These are phyloP conservation scores for Chrysanthemum seticuspe DNA, from an alignment of 129 eudicot species.

Conservation along the genomic window DNA sequence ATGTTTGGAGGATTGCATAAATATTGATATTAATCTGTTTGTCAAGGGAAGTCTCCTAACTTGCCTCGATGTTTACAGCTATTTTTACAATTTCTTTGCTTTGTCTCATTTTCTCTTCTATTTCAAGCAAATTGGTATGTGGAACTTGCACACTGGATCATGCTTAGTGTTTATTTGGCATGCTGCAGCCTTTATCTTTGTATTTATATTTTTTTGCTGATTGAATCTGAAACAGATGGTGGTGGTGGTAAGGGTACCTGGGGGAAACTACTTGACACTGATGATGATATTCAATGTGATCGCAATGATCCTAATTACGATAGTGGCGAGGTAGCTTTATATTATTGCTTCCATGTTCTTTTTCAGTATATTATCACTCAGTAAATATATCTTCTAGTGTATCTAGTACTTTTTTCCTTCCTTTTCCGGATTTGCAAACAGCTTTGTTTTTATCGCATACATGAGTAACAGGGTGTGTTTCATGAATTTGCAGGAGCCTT, in stretches of 20 bases:
- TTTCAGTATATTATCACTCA: neutral
- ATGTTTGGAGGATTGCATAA: neutral
- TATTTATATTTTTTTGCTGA: neutral
- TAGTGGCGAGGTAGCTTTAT: conserved; percentile 80
- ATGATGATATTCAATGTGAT: conserved; percentile 64
- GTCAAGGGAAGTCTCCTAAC: neutral
- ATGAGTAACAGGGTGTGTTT: neutral
- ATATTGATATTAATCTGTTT: neutral
- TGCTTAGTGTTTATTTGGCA: neutral
- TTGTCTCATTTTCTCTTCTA: neutral
- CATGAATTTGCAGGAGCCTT: conserved; percentile 61
- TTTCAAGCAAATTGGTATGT: conserved; percentile 14
- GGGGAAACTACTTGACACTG: conserved; percentile 94
- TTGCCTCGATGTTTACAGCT: neutral
- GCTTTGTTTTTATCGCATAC: neutral
- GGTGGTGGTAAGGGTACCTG: conserved; percentile 99
- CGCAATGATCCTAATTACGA: conserved; percentile 94
- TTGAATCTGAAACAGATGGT: conserved; percentile 60
- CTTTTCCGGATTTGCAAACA: neutral
- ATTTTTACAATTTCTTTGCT: neutral
- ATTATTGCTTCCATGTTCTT: neutral
- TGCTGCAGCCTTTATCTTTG: conserved; percentile 11
- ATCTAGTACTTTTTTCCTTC: too few relatives aligned
- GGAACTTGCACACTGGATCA: neutral
- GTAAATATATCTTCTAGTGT: neutral